Conservation (phyloP, 1,139 yeast genomes). For the Hyphopichia khmerensis region DNA sequence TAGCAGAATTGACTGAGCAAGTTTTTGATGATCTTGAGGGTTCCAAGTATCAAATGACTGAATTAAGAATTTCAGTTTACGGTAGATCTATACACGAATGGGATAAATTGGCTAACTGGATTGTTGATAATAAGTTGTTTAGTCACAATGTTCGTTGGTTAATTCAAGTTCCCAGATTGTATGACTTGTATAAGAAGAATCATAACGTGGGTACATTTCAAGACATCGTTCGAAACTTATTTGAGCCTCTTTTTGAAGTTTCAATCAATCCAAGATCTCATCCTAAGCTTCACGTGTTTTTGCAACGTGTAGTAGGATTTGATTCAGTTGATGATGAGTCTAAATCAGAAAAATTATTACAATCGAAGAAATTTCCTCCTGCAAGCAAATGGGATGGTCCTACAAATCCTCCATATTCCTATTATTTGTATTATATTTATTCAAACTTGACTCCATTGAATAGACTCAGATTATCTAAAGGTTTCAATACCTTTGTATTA, state of each 20-base stretch:
- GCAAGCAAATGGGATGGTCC: conserved; percentile 78
- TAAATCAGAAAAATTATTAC: conserved; percentile 78
- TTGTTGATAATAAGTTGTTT: conserved; percentile 84
- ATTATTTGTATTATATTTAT: conserved; percentile 84
- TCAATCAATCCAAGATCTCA: conserved; percentile 78
- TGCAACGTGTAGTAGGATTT: conserved; percentile 94
- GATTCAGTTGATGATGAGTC: conserved; percentile 99
- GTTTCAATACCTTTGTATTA: conserved; percentile 83
- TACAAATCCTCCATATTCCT: conserved; percentile 95
- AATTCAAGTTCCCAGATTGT: conserved; percentile 90
- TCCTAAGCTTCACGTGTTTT: conserved; percentile 83
- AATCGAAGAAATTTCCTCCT: conserved; percentile 70
- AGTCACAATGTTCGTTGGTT: conserved; percentile 97
- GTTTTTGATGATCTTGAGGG: conserved; percentile 92
- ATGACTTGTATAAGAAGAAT: conserved; percentile 81
- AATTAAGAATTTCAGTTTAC: conserved; percentile 89
- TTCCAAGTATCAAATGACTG: conserved; percentile 96
- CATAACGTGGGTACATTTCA: conserved; percentile 71
- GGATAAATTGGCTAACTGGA: conserved; percentile 95
- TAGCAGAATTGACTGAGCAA: conserved; percentile 92
- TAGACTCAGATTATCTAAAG: conserved; percentile 70
- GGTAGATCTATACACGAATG: conserved; percentile 90
- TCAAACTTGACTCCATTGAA: conserved; percentile 86
- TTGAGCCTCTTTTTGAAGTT: conserved; percentile 91
- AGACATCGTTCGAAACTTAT: conserved; percentile 74